phyloP scores from a whole-genome alignment of 805 yeast species.

The Metschnikowia aberdeeniae region DNA sequence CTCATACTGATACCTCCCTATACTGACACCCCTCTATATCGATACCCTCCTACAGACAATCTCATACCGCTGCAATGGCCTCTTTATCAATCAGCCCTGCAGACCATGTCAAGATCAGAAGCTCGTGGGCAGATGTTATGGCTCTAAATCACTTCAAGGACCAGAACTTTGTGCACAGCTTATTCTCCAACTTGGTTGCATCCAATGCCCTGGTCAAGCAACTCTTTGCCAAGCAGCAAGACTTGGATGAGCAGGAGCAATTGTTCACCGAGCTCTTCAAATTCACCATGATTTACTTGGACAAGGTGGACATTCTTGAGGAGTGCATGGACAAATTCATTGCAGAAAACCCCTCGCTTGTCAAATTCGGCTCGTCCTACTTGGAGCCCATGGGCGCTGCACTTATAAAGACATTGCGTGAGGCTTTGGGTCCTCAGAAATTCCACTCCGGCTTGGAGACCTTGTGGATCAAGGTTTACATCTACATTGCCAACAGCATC shows the following conservation, averaged over 20 bases:
- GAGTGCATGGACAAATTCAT: conserved; percentile 33
- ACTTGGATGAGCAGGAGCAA: conserved; percentile 28
- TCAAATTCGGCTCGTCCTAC: conserved; percentile 24
- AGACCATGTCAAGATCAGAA: conserved; percentile 23
- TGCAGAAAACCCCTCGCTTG: conserved; percentile 26
- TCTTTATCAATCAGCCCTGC: conserved; percentile 7
- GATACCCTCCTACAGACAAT: not conserved
- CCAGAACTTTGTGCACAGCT: conserved; percentile 27
- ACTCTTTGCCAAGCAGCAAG: conserved; percentile 19
- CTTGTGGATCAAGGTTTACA: conserved; percentile 38
- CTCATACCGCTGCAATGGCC: conserved; percentile 6
- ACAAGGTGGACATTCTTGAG: conserved; percentile 24
- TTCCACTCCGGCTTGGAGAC: conserved; percentile 31
- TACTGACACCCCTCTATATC: not conserved
- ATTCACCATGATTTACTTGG: conserved; percentile 29
- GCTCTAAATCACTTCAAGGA: conserved; percentile 27
- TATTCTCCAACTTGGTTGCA: conserved; percentile 32
- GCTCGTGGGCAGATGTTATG: conserved; percentile 33
- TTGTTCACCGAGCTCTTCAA: conserved; percentile 35
- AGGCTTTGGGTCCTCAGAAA: conserved; percentile 29
- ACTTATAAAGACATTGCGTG: conserved; percentile 34
- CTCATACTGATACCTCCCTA: not conserved
- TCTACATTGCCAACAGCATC: conserved; percentile 37
- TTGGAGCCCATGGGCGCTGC: conserved; percentile 42
- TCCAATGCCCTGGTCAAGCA: conserved; percentile 25